Conservation (phyloP, 306 rosid species). For the Citrullus amarus region DNA sequence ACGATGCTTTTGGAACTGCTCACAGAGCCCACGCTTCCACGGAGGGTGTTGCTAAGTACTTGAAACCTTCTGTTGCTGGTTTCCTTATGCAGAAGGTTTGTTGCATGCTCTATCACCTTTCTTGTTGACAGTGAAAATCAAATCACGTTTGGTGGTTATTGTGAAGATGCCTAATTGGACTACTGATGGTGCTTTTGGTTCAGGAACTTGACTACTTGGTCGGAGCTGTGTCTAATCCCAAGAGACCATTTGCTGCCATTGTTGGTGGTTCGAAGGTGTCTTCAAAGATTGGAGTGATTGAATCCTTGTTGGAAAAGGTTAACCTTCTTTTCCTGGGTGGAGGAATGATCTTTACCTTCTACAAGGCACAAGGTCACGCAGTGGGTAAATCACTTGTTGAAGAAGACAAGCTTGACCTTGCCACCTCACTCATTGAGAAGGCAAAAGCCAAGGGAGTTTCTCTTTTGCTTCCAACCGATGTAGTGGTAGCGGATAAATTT, state of each 20-base stretch:
- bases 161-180: not conserved
- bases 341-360: conserved; percentile 86
- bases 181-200: conserved; percentile 7
- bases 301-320: conserved; percentile 75
- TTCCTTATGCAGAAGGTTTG: conserved; percentile 90
- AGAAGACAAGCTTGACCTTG: conserved; percentile 73
- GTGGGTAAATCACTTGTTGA: conserved; percentile 92
- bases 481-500: conserved; percentile 79
- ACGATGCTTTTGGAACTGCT: conserved; percentile 94
- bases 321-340: conserved; percentile 77
- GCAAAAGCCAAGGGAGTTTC: conserved; percentile 85
- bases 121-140: not conserved
- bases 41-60: conserved; percentile 74
- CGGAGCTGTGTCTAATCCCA: conserved; percentile 80
- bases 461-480: conserved; percentile 80
- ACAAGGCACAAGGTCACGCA: conserved; percentile 83
- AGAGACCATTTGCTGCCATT: conserved; percentile 91
- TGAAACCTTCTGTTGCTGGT: conserved; percentile 92
- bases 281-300: conserved; percentile 83
- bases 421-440: conserved; percentile 58
- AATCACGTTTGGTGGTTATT: not conserved
- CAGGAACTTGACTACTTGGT: conserved; percentile 94
- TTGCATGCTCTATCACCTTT: not conserved
- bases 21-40: conserved; percentile 98
- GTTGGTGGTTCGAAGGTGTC: conserved; percentile 97